Percentiles rank a stretch among this genome's conserved stretches.
These are phyloP conservation scores for Amyloporia xantha DNA, from an alignment of 768 basidiomycete genomes.

Conservation along the genomic window DNA sequence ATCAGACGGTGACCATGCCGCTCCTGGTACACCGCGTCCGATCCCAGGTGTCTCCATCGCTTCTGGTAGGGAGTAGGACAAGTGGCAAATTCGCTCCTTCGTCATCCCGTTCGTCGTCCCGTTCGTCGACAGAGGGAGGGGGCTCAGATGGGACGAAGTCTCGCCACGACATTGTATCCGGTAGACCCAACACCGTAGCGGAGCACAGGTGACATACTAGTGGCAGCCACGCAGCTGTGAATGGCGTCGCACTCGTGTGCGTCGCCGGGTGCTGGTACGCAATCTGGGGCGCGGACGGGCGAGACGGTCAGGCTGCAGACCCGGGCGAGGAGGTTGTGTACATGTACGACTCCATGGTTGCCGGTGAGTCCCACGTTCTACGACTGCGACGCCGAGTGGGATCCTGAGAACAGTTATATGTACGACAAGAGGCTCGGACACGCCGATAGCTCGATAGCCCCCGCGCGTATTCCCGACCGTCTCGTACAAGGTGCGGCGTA, in stretches of 20 bases:
- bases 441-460: not conserved
- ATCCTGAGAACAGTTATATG: not conserved
- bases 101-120: too few species aligned
- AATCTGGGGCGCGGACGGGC: conserved; percentile 7
- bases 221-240: conserved; percentile 23
- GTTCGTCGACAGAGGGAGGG: too few species aligned
- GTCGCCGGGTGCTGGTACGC: conserved; percentile 34
- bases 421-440: not conserved
- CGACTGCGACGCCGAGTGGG: not conserved
- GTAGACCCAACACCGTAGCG: conserved; percentile 27
- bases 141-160: too few species aligned
- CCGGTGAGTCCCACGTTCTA: too few species aligned
- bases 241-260: conserved; percentile 21
- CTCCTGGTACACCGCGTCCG: too few species aligned
- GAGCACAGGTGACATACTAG: conserved; percentile 26
- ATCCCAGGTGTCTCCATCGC: too few species aligned
- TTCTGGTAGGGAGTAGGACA: too few species aligned
- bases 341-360: conserved; percentile 25
- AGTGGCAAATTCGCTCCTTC: too few species aligned
- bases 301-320: conserved; percentile 17
- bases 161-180: too few species aligned
- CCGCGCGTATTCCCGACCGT: conserved; percentile 42
- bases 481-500: conserved; percentile 27
- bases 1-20: too few species aligned
- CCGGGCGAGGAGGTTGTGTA: conserved; percentile 29